Percentiles rank a stretch among this genome's conserved stretches.
phyloP scores from a whole-genome alignment of 164 flowering plant genomes.

The Paratinospora sagittata region DNA sequence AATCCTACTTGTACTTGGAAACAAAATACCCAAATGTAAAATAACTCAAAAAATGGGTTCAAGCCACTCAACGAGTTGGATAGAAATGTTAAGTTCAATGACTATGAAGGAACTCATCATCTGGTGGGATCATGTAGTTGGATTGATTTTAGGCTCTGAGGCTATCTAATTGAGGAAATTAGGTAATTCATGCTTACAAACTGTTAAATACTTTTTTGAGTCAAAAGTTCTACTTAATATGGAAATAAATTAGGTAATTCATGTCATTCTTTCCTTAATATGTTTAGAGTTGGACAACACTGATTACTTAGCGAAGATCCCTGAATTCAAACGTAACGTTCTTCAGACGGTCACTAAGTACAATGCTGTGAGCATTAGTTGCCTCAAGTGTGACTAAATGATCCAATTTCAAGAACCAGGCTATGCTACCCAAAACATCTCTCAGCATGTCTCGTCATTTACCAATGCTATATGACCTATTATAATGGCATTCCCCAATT shows the following conservation, averaged over 20 bases:
- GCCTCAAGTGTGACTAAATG: conserved; percentile 1
- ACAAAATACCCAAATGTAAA: too few species aligned
- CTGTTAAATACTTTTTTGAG: too few species aligned
- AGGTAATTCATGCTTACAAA: too few species aligned
- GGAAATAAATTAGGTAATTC: too few species aligned
- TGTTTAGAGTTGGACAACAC: too few species aligned
- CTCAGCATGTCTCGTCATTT: neutral
- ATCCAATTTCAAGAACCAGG: neutral
- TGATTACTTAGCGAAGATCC: too few species aligned
- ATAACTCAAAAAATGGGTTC: too few species aligned
- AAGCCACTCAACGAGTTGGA: too few species aligned
- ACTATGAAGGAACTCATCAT: neutral
- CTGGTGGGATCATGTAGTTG: neutral
- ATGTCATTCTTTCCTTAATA: too few species aligned
- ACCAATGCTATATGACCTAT: neutral
- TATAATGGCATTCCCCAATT: neutral
- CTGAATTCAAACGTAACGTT: too few species aligned
- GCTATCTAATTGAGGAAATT: neutral
- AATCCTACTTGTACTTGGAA: too few species aligned
- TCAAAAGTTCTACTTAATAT: too few species aligned
- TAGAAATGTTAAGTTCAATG: neutral
- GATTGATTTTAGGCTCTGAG: neutral
- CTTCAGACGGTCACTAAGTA: neutral
- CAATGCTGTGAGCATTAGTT: neutral
- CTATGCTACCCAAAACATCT: neutral